Conservation (phyloP, 768 basidiomycete genomes). For the Lentinus tigrinus region DNA sequence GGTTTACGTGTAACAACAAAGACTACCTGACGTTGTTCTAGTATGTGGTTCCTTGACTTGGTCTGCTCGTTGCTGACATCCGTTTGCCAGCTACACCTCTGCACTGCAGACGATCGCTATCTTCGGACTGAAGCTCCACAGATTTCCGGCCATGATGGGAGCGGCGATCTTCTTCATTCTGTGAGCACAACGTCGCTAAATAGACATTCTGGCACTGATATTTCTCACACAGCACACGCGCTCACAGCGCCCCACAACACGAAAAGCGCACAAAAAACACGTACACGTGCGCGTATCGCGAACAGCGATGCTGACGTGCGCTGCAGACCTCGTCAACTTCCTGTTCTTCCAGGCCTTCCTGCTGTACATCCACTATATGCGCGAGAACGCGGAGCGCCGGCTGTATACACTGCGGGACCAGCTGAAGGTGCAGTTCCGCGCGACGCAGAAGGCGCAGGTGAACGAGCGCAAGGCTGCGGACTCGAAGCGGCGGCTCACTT, state of each 20-base stretch:
- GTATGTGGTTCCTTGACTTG: conserved; percentile 18
- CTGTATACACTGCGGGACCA: conserved; percentile 51
- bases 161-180: conserved; percentile 53
- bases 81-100: conserved; percentile 37
- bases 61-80: conserved; percentile 9
- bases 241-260: conserved; percentile 37
- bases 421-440: conserved; percentile 52
- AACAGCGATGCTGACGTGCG: conserved; percentile 7
- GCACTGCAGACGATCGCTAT: conserved; percentile 62
- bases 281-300: conserved; percentile 16
- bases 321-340: conserved; percentile 63
- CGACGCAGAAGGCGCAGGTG: conserved; percentile 59
- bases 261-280: conserved; percentile 38
- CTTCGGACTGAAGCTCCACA: conserved; percentile 67
- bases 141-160: conserved; percentile 65
- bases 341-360: conserved; percentile 79
- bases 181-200: conserved; percentile 31
- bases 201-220: neutral
- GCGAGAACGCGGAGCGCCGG: conserved; percentile 46
- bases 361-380: conserved; percentile 59
- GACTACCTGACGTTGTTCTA: conserved; percentile 41
- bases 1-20: conserved; percentile 43
- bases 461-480: conserved; percentile 72
- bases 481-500: conserved; percentile 77
- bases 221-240: conserved; percentile 35